phyloP scores from a whole-genome alignment of 2,329 filamentous ascomycete species.

The Leptographium radiaticola region DNA sequence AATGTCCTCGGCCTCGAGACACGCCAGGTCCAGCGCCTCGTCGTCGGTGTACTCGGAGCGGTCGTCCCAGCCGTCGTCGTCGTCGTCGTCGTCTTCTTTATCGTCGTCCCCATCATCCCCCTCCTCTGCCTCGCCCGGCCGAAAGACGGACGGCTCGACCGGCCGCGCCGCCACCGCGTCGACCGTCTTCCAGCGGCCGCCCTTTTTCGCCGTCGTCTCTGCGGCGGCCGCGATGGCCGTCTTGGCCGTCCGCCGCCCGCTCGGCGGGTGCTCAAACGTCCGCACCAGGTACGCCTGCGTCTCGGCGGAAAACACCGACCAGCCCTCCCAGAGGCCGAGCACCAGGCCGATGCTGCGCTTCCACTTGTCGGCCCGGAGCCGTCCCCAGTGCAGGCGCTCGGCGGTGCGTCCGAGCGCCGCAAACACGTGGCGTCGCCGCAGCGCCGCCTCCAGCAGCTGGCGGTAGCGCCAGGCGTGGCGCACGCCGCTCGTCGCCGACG shows the following conservation, averaged over 20 bases:
- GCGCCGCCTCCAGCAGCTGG: conserved; percentile 61
- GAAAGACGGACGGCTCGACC: conserved; percentile 18
- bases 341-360: conserved; percentile 60
- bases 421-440: conserved; percentile 58
- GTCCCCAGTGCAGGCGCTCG: conserved; percentile 63
- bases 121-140: background rate
- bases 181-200: conserved; percentile 37
- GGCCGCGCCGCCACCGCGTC: conserved; percentile 20
- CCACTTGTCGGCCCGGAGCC: conserved; percentile 73
- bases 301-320: conserved; percentile 61
- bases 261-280: conserved; percentile 59
- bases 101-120: conserved; percentile 23
- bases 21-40: conserved; percentile 34
- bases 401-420: conserved; percentile 62
- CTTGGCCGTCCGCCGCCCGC: conserved; percentile 20
- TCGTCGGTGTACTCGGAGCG: conserved; percentile 14
- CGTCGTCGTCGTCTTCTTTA: background rate
- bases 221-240: conserved; percentile 13
- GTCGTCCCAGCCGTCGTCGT: conserved; percentile 11
- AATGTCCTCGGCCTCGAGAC: conserved; percentile 30
- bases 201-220: conserved; percentile 19
- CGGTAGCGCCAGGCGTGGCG: conserved; percentile 67
- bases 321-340: conserved; percentile 57
- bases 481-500: conserved; percentile 61
- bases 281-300: conserved; percentile 58